These are phyloP conservation scores for Ceratobasidium sp. DNA, from an alignment of 1,284 basidiomycete species.

Conservation along the genomic window DNA sequence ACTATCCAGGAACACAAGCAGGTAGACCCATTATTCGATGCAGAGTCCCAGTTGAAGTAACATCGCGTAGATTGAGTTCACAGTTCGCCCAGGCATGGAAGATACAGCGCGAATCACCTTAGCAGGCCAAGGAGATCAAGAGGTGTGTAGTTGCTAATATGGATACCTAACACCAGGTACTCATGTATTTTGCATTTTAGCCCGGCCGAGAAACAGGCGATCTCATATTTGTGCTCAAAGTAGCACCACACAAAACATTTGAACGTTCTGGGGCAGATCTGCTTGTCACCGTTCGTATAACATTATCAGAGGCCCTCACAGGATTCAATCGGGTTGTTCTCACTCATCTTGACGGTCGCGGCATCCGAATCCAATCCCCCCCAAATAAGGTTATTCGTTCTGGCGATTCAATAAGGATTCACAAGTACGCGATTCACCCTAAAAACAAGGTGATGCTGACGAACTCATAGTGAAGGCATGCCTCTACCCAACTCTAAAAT, in stretches of 20 bases:
- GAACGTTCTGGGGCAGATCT: constrained; percentile 84
- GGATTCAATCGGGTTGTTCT: constrained; percentile 90
- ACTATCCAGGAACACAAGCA: constrained; percentile 89
- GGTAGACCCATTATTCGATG: constrained; percentile 56
- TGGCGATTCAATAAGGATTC: constrained; percentile 61
- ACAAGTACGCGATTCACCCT: constrained; percentile 75
- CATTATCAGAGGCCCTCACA: constrained; percentile 91
- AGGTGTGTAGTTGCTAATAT: constrained; percentile 64
- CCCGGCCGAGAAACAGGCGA: constrained; percentile 87
- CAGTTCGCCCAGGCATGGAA: constrained; percentile 89
- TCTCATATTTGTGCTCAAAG: constrained; percentile 86
- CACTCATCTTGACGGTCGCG: constrained; percentile 90
- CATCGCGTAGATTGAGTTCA: constrained; percentile 66
- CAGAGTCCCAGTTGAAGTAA: background rate
- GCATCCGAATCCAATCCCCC: constrained; percentile 72
- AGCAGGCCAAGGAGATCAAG: constrained; percentile 90
- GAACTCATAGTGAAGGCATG: constrained; percentile 86
- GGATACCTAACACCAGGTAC: constrained; percentile 3
- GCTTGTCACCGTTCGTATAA: constrained; percentile 81
- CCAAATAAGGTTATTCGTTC: constrained; percentile 17
- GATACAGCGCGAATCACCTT: constrained; percentile 89
- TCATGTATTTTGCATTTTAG: constrained; percentile 59
- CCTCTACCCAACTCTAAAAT: constrained; percentile 75
- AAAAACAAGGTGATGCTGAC: constrained; percentile 48
- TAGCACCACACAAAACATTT: constrained; percentile 79